phyloP scores from a whole-genome alignment of 371 early-diverging fungal species.

The Saksenaea oblongispora region DNA sequence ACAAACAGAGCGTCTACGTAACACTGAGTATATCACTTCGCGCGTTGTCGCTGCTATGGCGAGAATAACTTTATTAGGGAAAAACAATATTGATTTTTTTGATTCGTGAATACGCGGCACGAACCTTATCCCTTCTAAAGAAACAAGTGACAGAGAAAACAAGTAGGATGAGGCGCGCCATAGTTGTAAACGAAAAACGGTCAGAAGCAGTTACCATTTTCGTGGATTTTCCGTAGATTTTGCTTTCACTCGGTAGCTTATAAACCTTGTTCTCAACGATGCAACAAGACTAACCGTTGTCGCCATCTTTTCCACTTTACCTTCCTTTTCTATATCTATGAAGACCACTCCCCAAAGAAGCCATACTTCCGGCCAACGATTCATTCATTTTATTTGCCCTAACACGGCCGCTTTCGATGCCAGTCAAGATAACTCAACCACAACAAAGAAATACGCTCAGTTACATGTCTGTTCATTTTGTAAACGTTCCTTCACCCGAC shows the following conservation, averaged over 20 bases:
- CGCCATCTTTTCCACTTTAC: background rate
- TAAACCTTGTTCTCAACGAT: background rate
- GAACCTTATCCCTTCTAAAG: too few relatives aligned
- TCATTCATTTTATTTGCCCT: background rate
- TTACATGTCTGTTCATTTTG: background rate
- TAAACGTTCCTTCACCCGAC: conserved; percentile 45
- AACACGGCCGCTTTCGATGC: background rate
- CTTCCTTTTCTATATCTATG: background rate
- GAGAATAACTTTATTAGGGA: too few relatives aligned
- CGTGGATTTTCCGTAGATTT: background rate
- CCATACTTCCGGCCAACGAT: background rate
- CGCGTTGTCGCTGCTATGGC: too few relatives aligned
- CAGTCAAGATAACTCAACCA: background rate
- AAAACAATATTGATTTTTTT: too few relatives aligned
- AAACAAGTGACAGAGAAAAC: background rate
- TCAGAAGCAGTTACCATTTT: conserved; percentile 4
- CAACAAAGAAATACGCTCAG: background rate
- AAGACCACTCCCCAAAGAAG: background rate
- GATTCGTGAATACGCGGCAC: too few relatives aligned
- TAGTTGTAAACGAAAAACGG: background rate
- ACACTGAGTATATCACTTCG: too few relatives aligned
- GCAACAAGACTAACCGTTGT: background rate
- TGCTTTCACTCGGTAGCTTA: background rate
- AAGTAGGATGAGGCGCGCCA: background rate
- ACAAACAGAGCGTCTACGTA: too few relatives aligned